A percentile compares a stretch with the other conserved stretches of the same genome.
Evolutionary conservation across 1,284 basidiomycete species (phyloP).

Genomic region (Malassezia nana): DNA sequence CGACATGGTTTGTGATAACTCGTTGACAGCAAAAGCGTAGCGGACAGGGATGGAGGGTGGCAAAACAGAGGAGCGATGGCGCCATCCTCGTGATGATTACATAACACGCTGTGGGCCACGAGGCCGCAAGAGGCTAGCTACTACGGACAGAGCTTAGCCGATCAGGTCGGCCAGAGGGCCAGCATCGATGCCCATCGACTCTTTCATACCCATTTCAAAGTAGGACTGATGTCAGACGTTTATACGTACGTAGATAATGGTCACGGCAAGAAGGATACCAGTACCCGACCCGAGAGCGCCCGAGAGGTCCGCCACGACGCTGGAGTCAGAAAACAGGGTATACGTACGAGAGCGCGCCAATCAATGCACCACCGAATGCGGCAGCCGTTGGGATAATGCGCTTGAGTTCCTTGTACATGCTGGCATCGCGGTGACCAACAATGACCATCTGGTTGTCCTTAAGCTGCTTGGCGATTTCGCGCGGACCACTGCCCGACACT

Average conservation of each 20-base stretch:
- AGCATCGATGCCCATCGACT: conserved; percentile 51
- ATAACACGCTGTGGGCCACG: neutral
- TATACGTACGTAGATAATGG: conserved; percentile 68
- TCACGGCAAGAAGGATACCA: conserved; percentile 94
- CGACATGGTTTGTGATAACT: neutral
- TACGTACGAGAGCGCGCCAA: conserved; percentile 66
- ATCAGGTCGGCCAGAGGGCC: conserved; percentile 7
- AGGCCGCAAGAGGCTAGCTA: too few species aligned
- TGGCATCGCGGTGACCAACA: conserved; percentile 90
- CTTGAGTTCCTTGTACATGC: conserved; percentile 99
- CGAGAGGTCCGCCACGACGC: conserved; percentile 82
- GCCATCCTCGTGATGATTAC: neutral
- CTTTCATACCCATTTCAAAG: conserved; percentile 27
- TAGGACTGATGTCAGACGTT: conserved; percentile 2
- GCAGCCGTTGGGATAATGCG: conserved; percentile 94
- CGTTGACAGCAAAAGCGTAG: neutral
- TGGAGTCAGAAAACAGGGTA: neutral
- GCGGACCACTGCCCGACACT: conserved; percentile 84
- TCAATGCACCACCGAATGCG: conserved; percentile 88
- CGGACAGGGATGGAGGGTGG: neutral
- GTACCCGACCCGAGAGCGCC: conserved; percentile 93
- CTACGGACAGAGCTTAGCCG: neutral
- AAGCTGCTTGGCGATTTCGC: conserved; percentile 93
- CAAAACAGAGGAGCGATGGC: neutral
- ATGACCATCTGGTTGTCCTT: conserved; percentile 99